Base-by-base conservation (phyloP, 345 rosid species). In the Eucalyptus marginata region DNA sequence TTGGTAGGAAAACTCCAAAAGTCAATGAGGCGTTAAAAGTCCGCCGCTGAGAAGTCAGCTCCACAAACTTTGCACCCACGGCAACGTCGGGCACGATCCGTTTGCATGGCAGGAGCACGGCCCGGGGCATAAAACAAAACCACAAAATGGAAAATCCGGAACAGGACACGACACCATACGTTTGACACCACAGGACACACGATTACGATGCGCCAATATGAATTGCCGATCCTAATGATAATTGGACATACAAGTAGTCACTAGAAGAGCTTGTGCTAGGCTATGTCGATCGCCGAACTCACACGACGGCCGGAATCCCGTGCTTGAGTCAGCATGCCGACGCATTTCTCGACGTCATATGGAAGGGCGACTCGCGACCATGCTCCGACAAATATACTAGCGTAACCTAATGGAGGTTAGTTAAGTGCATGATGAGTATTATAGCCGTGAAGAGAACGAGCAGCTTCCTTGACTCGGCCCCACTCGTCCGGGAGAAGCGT, bases 171-270 rank as follows among this genome's bases (percentile, higher is more conserved):
- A 33, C 25, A 5, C 10, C 46, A 17, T 33, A 18, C 2, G 4
- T 52, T 52, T 52, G 25, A 52, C 58, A 52, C 5, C 58, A 8
- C 8, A 52, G 4, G 5, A 20, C 25, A 36, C 13, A 10, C 14
- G 2, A 5, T 5, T 9, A 18, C 6, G 13, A 18, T 5, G 10
- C 1, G 4, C 24, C 81, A 1, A 18, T 6, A 18, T 33, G 24
- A 71, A 71, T 36, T 9, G 4, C 17, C 44, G 4, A 68, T 17
- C 13, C 44, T 1, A 17, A 68, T 12, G 4, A 9, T 31, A 10
- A 11, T 3, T 64, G 47, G 29, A 22, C 7, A 76, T 5, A 11
- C 29, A 18, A 20, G 9, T 6, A 11, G 5, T 40, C 4, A 11
- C 29, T 2, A 2, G 3, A 40, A 40, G 5, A 76, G 11, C 9